Evolutionary conservation across 495 filamentous ascomycete genomes (phyloP).

Genomic region (Penicillium salamii): DNA sequence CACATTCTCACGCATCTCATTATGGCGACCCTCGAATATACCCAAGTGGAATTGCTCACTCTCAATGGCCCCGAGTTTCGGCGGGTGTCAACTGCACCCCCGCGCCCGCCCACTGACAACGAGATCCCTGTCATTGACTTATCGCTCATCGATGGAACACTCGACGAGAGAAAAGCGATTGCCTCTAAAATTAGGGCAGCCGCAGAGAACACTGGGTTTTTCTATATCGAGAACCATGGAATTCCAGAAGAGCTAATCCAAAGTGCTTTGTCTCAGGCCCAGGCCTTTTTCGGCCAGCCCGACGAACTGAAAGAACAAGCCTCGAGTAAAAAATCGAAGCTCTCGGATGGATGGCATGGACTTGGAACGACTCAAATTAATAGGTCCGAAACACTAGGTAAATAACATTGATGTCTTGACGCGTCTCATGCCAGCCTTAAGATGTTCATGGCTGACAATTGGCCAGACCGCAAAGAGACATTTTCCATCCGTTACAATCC

Average conservation of each 20-base stretch:
- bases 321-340: conserved; percentile 16
- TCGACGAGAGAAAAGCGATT: conserved; percentile 36
- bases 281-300: conserved; percentile 47
- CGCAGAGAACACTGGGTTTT: conserved; percentile 50
- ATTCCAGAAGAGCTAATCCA: conserved; percentile 45
- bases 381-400: conserved; percentile 27
- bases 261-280: conserved; percentile 29
- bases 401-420: background rate
- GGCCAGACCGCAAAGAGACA: conserved; percentile 36
- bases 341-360: conserved; percentile 30
- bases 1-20: background rate
- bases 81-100: conserved; percentile 32
- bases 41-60: conserved; percentile 31
- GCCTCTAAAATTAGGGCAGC: conserved; percentile 40
- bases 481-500: conserved; percentile 47
- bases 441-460: background rate
- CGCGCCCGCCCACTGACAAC: conserved; percentile 32
- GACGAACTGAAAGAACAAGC: conserved; percentile 37
- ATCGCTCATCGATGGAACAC: conserved; percentile 32
- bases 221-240: conserved; percentile 55
- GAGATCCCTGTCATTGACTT: conserved; percentile 59
- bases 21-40: conserved; percentile 17
- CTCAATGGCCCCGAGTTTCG: conserved; percentile 28
- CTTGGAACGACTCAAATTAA: conserved; percentile 27
- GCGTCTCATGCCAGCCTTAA: background rate